Conservation (phyloP, 1,284 basidiomycete species). For the Irpex rosettiformis region DNA sequence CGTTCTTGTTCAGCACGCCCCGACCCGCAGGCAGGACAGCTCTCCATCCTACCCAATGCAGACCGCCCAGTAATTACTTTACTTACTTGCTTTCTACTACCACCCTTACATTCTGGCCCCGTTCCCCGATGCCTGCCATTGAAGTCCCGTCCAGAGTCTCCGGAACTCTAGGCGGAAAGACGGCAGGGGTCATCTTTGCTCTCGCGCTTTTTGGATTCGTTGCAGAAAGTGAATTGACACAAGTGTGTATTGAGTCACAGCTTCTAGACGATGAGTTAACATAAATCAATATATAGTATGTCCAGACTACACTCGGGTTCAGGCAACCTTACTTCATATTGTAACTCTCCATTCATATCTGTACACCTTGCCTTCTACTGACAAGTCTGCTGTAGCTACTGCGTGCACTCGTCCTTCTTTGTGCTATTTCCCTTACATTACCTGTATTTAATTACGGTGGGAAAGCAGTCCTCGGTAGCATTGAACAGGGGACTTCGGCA, state of each 20-base stretch:
- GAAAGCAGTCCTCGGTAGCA: conserved; percentile 40
- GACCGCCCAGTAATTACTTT: not conserved
- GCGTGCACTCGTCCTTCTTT: conserved; percentile 69
- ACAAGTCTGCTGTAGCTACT: conserved; percentile 44
- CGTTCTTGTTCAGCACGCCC: not conserved
- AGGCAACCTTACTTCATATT: conserved; percentile 78
- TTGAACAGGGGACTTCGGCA: conserved; percentile 47
- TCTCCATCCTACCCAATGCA: not conserved
- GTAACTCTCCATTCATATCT: conserved; percentile 36
- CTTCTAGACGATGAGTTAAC: not conserved
- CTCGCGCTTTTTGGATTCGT: conserved; percentile 61
- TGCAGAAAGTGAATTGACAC: conserved; percentile 64
- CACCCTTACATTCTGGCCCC: conserved; percentile 19
- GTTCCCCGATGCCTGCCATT: conserved; percentile 17
- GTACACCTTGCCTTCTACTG: not conserved
- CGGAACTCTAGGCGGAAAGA: conserved; percentile 26
- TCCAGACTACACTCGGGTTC: conserved; percentile 68
- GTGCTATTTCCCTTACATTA: conserved; percentile 73
- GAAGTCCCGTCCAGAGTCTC: not conserved
- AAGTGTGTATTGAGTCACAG: conserved; percentile 38
- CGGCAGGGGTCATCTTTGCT: conserved; percentile 49
- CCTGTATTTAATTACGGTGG: conserved; percentile 50
- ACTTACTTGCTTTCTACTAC: conserved; percentile 11
- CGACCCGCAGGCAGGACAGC: not conserved
- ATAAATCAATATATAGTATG: conserved; percentile 45